phyloP scores from a whole-genome alignment of 75 land plant species.

The Cupressus sempervirens region DNA sequence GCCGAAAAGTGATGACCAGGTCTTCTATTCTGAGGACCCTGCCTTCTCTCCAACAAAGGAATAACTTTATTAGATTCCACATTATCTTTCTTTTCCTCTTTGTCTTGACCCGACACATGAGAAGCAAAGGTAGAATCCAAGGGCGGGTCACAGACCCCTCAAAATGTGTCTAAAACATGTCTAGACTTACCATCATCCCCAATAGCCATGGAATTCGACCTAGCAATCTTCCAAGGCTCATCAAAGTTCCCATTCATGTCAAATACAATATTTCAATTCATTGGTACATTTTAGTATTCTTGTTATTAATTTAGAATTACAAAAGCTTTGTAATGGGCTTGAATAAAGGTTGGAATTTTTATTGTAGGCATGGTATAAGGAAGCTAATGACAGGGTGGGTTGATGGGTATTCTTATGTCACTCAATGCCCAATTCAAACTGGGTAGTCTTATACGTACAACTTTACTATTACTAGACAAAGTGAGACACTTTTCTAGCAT shows the following conservation, averaged over 20 bases:
- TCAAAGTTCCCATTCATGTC: conserved; percentile 46
- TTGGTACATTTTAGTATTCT: conserved; percentile 16
- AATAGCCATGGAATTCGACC: too few species aligned
- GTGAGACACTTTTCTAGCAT: conserved; percentile 23
- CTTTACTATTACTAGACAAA: conserved; percentile 13
- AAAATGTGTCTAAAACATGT: too few species aligned
- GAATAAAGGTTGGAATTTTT: neutral
- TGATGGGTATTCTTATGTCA: conserved; percentile 19
- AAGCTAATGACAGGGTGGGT: conserved; percentile 14
- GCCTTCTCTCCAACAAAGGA: too few species aligned
- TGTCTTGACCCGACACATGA: too few species aligned
- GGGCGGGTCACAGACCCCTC: too few species aligned
- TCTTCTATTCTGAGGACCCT: too few species aligned
- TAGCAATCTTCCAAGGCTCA: too few species aligned
- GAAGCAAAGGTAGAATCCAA: too few species aligned
- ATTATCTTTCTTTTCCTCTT: too few species aligned
- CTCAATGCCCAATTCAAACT: conserved; percentile 21
- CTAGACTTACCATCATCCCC: too few species aligned
- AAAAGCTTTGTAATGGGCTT: neutral
- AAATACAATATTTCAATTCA: conserved; percentile 44
- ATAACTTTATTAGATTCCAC: too few species aligned
- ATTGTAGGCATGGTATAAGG: conserved; percentile 20
- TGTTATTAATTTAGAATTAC: neutral
- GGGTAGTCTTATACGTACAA: conserved; percentile 10
- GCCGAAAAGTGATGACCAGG: too few species aligned